A percentile compares a stretch with the other conserved stretches of the same genome.
phyloP scores from a whole-genome alignment of 495 filamentous ascomycete species.

The Parmelia sp. region DNA sequence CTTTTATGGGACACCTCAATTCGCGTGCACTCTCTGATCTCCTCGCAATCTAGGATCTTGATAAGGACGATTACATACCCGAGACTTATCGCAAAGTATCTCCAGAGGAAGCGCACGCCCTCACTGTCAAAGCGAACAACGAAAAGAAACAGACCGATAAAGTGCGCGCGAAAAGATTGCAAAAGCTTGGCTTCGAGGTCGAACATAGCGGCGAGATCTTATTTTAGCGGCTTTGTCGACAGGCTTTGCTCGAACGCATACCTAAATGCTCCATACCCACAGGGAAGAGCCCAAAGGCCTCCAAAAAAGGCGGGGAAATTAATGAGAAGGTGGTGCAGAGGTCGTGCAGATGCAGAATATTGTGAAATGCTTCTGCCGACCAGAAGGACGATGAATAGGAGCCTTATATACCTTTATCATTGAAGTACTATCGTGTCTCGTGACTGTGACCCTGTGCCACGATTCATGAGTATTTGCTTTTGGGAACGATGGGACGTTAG shows the following conservation, averaged over 20 bases:
- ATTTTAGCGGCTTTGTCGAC: constrained; percentile 42
- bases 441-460: neutral
- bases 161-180: constrained; percentile 58
- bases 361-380: constrained; percentile 58
- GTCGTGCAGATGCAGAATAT: constrained; percentile 57
- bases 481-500: neutral
- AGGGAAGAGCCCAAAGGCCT: neutral
- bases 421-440: neutral
- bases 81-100: constrained; percentile 60
- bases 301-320: neutral
- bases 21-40: constrained; percentile 1
- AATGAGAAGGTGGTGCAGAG: constrained; percentile 20
- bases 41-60: constrained; percentile 58
- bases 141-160: constrained; percentile 68
- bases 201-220: constrained; percentile 73
- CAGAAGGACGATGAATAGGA: neutral
- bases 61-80: constrained; percentile 86
- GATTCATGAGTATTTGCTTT: neutral
- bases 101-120: constrained; percentile 59
- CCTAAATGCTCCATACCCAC: neutral
- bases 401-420: neutral
- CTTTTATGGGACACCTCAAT: neutral
- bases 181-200: constrained; percentile 76
- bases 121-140: constrained; percentile 62
- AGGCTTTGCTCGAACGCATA: neutral